Conservation (phyloP, 2,329 filamentous ascomycete species). For the Phaeosphaeriaceae sp. region DNA sequence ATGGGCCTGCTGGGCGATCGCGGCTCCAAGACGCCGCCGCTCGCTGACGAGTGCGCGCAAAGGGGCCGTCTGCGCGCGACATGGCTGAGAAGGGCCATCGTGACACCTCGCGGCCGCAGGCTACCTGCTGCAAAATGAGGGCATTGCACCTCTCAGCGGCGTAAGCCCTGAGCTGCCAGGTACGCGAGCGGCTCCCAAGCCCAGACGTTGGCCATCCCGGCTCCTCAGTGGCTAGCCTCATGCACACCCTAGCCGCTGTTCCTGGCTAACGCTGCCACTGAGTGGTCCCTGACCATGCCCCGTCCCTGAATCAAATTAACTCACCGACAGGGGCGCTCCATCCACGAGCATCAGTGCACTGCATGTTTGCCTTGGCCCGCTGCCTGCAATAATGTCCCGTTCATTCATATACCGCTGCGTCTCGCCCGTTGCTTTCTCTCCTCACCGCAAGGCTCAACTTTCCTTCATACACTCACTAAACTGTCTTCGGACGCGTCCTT, state of each 20-base stretch:
- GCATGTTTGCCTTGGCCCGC: conserved; percentile 33
- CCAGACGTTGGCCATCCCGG: conserved; percentile 12
- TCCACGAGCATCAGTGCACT: conserved; percentile 24
- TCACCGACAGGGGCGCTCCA: conserved; percentile 38
- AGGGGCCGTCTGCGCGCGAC: background rate
- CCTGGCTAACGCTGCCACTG: conserved; percentile 32
- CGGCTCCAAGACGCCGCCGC: background rate
- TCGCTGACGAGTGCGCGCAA: conserved; percentile 2
- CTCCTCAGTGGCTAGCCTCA: conserved; percentile 29
- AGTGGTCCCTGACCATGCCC: conserved; percentile 31
- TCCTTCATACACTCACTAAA: conserved; percentile 45
- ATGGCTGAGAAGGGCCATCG: background rate
- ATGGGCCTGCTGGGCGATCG: conserved; percentile 2
- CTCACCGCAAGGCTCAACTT: conserved; percentile 45
- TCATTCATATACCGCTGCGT: conserved; percentile 43
- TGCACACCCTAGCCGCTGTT: conserved; percentile 27
- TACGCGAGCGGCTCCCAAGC: conserved; percentile 27
- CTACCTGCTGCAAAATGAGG: background rate
- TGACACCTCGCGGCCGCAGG: conserved; percentile 7
- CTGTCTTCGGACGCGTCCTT: conserved; percentile 43
- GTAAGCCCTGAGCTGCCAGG: conserved; percentile 68
- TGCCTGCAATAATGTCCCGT: conserved; percentile 34
- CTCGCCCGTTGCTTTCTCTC: conserved; percentile 23
- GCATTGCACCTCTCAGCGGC: conserved; percentile 56
- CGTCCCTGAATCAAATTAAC: conserved; percentile 46